Percentiles rank a stretch among this genome's conserved stretches.
Conservation (phyloP, 768 basidiomycete species). For the Filobasidium floriforme region DNA sequence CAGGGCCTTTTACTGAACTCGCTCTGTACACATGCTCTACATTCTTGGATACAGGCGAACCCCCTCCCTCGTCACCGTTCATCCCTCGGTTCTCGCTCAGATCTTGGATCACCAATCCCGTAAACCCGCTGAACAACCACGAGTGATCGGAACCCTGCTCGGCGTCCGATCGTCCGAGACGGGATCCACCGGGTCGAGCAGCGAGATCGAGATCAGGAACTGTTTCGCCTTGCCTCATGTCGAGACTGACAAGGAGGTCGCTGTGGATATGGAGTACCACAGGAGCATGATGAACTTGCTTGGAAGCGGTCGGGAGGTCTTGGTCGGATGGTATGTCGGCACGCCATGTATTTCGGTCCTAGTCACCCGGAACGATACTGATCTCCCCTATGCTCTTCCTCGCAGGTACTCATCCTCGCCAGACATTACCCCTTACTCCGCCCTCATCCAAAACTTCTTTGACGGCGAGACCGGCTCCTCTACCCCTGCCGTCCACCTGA, state of each 20-base stretch:
- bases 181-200: conserved; percentile 35
- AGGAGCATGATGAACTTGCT: conserved; percentile 81
- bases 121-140: conserved; percentile 61
- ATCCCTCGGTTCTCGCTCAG: conserved; percentile 85
- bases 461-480: conserved; percentile 74
- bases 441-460: conserved; percentile 96
- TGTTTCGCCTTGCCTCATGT: conserved; percentile 88
- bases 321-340: conserved; percentile 80
- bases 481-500: conserved; percentile 73
- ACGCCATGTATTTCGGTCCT: neutral
- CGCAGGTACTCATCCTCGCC: conserved; percentile 86
- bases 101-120: conserved; percentile 96
- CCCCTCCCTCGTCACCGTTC: conserved; percentile 57
- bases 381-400: neutral
- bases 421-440: conserved; percentile 84
- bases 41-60: conserved; percentile 25
- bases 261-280: conserved; percentile 95
- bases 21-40: neutral
- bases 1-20: neutral
- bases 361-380: neutral
- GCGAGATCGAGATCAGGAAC: conserved; percentile 67
- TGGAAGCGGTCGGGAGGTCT: conserved; percentile 68
- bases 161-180: conserved; percentile 59
- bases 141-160: conserved; percentile 91
- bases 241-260: conserved; percentile 85